Percentiles rank a stretch among this genome's conserved stretches.
Evolutionary conservation across 345 rosid genomes (phyloP).

Genomic region (Turritis glabra): DNA sequence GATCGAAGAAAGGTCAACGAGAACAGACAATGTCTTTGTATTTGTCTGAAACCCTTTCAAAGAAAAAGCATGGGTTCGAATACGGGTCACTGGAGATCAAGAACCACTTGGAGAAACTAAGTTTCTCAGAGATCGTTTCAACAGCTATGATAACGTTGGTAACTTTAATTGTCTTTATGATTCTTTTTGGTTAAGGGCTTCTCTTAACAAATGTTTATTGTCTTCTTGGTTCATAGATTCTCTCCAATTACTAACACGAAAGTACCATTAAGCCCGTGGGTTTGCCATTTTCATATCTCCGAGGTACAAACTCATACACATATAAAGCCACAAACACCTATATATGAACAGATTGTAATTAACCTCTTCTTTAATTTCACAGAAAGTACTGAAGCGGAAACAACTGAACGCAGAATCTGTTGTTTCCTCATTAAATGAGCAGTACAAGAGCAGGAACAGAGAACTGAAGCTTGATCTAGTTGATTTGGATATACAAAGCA

Average conservation of each 20-base stretch:
- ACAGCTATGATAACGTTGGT: conserved; percentile 73
- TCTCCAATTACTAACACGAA: conserved; percentile 45
- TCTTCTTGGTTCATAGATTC: conserved; percentile 45
- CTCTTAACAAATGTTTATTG: conserved; percentile 29
- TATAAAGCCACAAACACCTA: background rate
- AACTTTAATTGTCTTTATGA: conserved; percentile 9
- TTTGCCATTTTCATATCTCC: conserved; percentile 76
- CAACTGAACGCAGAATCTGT: conserved; percentile 49
- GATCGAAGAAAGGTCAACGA: conserved; percentile 57
- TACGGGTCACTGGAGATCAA: conserved; percentile 78
- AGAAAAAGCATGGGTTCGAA: conserved; percentile 81
- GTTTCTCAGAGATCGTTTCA: conserved; percentile 71
- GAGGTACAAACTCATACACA: conserved; percentile 52
- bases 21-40: conserved; percentile 66
- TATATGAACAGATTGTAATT: background rate
- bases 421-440: conserved; percentile 50
- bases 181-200: conserved; percentile 1
- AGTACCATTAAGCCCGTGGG: conserved; percentile 64
- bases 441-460: conserved; percentile 38
- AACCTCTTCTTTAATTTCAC: conserved; percentile 30
- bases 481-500: conserved; percentile 48
- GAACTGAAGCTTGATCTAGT: conserved; percentile 44
- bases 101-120: conserved; percentile 71
- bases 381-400: conserved; percentile 67
- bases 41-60: conserved; percentile 71